phyloP scores from a whole-genome alignment of 2,329 filamentous ascomycete genomes.

The Arthroderma sp. region DNA sequence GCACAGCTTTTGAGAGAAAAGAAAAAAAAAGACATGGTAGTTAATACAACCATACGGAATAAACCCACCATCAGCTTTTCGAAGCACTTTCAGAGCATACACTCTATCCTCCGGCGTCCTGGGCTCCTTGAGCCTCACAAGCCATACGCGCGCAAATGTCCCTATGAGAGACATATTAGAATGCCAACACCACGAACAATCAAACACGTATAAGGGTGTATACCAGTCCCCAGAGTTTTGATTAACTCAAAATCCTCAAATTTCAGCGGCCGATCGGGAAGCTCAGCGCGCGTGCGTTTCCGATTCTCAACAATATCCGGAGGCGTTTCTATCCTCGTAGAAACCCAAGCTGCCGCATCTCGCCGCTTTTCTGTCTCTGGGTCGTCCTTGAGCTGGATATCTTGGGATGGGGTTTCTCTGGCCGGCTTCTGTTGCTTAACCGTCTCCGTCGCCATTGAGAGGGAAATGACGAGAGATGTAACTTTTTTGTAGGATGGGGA shows the following conservation, averaged over 20 bases:
- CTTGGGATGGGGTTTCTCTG: not conserved
- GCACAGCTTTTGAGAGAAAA: not conserved
- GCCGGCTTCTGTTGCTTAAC: not conserved
- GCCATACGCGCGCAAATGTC: conserved; percentile 40
- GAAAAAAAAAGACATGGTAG: not conserved
- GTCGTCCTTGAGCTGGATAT: conserved; percentile 8
- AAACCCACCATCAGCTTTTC: conserved; percentile 36
- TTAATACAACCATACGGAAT: not conserved
- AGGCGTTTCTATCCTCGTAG: conserved; percentile 21
- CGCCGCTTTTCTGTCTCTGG: conserved; percentile 21
- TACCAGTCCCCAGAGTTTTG: conserved; percentile 38
- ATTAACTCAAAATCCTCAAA: conserved; percentile 34
- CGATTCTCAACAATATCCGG: conserved; percentile 26
- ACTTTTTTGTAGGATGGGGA: too few species aligned
- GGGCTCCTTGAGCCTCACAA: conserved; percentile 30
- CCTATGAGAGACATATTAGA: conserved; percentile 19
- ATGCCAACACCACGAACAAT: not conserved
- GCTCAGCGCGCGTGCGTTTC: conserved; percentile 25
- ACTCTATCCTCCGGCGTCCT: conserved; percentile 24
- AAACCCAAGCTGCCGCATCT: conserved; percentile 16
- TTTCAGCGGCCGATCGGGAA: conserved; percentile 25
- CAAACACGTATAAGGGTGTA: conserved; percentile 5
- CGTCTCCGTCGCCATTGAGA: conserved; percentile 28
- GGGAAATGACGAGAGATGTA: not conserved
- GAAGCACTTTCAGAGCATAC: conserved; percentile 37